Evolutionary conservation across 1,284 basidiomycete species (phyloP).

Genomic region (Cryptococcus neoformans): DNA sequence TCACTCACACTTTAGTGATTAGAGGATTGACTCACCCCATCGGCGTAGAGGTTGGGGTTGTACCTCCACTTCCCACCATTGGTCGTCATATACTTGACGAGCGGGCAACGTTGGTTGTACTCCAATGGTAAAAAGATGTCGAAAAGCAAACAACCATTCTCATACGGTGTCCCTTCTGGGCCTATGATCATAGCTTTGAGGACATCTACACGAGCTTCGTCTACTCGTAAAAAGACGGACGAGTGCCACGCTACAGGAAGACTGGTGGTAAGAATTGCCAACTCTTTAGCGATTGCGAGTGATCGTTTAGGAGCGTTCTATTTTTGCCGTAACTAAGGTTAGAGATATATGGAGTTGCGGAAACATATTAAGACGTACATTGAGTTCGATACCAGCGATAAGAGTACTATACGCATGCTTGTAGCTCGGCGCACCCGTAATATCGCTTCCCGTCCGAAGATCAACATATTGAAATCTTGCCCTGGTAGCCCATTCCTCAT

Average conservation of each 20-base stretch:
- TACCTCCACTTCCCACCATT: conserved; percentile 83
- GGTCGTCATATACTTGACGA: conserved; percentile 83
- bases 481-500: conserved; percentile 74
- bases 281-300: conserved; percentile 86
- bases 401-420: conserved; percentile 22
- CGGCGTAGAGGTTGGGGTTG: conserved; percentile 84
- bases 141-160: conserved; percentile 59
- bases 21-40: conserved; percentile 52
- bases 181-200: conserved; percentile 85
- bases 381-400: conserved; percentile 18
- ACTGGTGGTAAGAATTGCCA: conserved; percentile 84
- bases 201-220: conserved; percentile 74
- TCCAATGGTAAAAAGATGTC: conserved; percentile 76
- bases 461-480: conserved; percentile 86
- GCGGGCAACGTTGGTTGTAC: conserved; percentile 50
- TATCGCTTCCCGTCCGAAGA: conserved; percentile 15
- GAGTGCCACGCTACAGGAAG: conserved; percentile 82
- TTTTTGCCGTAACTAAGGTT: conserved; percentile 58
- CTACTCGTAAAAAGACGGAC: conserved; percentile 67
- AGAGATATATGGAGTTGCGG: background rate
- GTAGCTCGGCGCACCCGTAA: background rate
- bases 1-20: background rate
- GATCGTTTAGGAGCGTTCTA: conserved; percentile 77
- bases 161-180: conserved; percentile 85
- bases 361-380: background rate